Evolutionary conservation across 2,329 filamentous ascomycete species (phyloP), one percentile per base, ranked within the genome.

Genomic region (Fusarium liriodendri): DNA sequence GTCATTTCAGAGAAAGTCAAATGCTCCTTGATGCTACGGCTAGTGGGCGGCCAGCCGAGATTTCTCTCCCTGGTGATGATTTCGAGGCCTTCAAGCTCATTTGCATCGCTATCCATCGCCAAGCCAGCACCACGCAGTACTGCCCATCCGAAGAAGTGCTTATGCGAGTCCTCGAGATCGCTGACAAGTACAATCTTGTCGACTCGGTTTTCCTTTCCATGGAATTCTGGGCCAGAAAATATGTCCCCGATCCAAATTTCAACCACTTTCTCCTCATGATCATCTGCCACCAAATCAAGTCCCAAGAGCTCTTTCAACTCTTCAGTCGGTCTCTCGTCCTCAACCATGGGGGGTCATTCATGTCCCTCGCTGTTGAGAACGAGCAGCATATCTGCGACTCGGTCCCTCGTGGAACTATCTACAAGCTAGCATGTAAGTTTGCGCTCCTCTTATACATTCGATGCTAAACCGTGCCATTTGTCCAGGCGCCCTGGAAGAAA

Each of bases 1-100:
- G 20, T 25, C 61, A 52, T 32, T 73, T 70, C 54, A 61, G 37
- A 5, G 66, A 73, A 45, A 61, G 69, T 0, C 27, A 42, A 2
- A 59, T 38, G n/a, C 29, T 72, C 5, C 10, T n/a, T 9, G 16
- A 55, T 4, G 55, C 37, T 4, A 5, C 33, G 1, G 20, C 5
- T 4, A n/a, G 22, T 6, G 45, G 47, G 0, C 20, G 25, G 7
- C 50, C 65, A 7, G 38, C 54, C 9, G 64, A 68, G 32, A 64
- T 73, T 9, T 3, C 32, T 6, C 50, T 73, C 7, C 64, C 68
- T 14, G 50, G 32, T 25, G 67, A 72, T 29, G 65, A 73, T 42
- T 55, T 62, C 5, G 37, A 64, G 3, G 27, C 45, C 27, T 59
- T 71, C 55, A 38, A 22, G n/a, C 25, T 33, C 18, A 37, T 71